A percentile compares a stretch with the other conserved stretches of the same genome.
Conservation (phyloP, 345 rosid genomes). For the Theobroma cacao region DNA sequence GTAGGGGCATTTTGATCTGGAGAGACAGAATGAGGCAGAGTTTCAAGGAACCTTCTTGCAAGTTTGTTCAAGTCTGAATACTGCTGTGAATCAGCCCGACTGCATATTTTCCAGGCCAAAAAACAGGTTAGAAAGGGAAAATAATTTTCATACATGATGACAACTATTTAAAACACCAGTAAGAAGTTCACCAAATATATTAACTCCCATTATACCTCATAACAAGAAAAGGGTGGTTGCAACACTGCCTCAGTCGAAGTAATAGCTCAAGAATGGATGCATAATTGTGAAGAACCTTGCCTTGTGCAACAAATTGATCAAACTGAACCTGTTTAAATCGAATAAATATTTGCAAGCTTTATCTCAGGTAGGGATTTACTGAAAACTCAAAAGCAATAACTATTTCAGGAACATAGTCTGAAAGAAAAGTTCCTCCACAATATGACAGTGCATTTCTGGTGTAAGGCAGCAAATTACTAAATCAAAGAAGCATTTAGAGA, state of each 20-base stretch:
- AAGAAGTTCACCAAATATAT: background rate
- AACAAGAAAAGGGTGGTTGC: conserved; percentile 74
- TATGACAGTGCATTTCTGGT: background rate
- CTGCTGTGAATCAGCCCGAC: conserved; percentile 50
- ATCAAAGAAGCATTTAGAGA: background rate
- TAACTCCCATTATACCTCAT: conserved; percentile 42
- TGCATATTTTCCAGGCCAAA: conserved; percentile 15
- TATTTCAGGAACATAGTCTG: background rate
- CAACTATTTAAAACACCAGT: background rate
- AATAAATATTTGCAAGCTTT: conserved; percentile 3
- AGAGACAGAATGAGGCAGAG: conserved; percentile 23
- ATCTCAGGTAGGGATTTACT: background rate
- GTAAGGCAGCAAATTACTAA: background rate
- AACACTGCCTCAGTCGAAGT: conserved; percentile 70
- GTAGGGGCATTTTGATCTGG: conserved; percentile 33
- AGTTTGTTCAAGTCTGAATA: conserved; percentile 58
- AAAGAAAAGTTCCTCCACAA: background rate
- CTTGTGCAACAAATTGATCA: conserved; percentile 71
- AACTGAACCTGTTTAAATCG: conserved; percentile 52
- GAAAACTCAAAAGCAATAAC: background rate
- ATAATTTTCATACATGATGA: background rate
- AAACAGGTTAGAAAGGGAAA: background rate
- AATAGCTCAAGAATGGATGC: conserved; percentile 66
- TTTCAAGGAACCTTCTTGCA: conserved; percentile 55
- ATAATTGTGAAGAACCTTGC: conserved; percentile 69